These are phyloP conservation scores for Geotrichum candidum DNA, from an alignment of 1,139 yeast species.

Conservation along the genomic window DNA sequence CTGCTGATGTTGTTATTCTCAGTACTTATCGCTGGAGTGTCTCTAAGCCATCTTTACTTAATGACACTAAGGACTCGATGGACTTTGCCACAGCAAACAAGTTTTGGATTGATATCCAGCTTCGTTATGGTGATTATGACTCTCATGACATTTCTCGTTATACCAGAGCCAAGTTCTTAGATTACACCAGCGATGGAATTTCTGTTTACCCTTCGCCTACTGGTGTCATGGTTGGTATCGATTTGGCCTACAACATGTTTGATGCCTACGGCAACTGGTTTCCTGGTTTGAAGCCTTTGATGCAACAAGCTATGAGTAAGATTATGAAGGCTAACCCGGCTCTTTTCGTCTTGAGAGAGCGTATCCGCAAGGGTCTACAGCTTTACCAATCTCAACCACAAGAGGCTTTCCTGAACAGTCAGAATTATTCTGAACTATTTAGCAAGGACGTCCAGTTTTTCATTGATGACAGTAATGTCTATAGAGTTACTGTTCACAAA, in stretches of 20 bases:
- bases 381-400: slow-evolving; percentile 91
- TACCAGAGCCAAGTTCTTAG: slow-evolving; percentile 86
- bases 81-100: slow-evolving; percentile 52
- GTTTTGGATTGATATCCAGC: slow-evolving; percentile 92
- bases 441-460: slow-evolving; percentile 77
- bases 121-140: slow-evolving; percentile 95
- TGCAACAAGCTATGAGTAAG: slow-evolving; percentile 89
- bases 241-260: slow-evolving; percentile 90
- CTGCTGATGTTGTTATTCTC: slow-evolving; percentile 80
- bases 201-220: slow-evolving; percentile 91
- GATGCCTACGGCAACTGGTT: slow-evolving; percentile 98
- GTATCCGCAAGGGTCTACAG: slow-evolving; percentile 90
- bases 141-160: slow-evolving; percentile 95
- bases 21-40: slow-evolving; percentile 82
- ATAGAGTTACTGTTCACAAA: slow-evolving; percentile 86
- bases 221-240: slow-evolving; percentile 85
- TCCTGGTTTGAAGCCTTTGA: slow-evolving; percentile 83
- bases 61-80: slow-evolving; percentile 38
- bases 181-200: slow-evolving; percentile 82
- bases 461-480: slow-evolving; percentile 89
- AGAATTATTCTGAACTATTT: slow-evolving; percentile 84
- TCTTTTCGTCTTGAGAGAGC: slow-evolving; percentile 79
- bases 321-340: slow-evolving; percentile 97
- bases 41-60: slow-evolving; percentile 72
- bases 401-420: slow-evolving; percentile 83